phyloP scores from a whole-genome alignment of 2,329 filamentous ascomycete species.

The Microdochium trichocladiopsis region DNA sequence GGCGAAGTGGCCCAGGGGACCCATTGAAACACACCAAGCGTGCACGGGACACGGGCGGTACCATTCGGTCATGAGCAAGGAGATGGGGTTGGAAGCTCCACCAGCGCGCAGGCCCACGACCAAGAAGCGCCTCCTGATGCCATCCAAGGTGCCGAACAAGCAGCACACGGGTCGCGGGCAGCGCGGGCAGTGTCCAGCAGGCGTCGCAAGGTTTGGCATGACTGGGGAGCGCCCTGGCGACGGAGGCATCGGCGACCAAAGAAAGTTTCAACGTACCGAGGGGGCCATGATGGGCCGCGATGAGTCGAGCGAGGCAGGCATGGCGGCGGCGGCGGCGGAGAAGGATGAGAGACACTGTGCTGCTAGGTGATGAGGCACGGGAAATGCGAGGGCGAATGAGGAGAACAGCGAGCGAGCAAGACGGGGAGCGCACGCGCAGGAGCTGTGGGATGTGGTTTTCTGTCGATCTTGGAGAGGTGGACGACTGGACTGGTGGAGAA shows the following conservation, averaged over 20 bases:
- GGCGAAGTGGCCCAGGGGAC: neutral
- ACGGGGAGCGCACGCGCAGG: too few relatives aligned
- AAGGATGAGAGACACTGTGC: neutral
- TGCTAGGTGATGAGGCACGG: neutral
- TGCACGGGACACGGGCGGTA: neutral
- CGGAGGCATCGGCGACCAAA: conserved; percentile 4
- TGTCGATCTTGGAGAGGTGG: too few relatives aligned
- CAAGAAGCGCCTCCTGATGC: too few relatives aligned
- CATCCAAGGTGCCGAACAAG: neutral
- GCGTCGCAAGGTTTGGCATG: neutral
- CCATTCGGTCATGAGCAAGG: neutral
- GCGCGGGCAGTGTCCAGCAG: neutral
- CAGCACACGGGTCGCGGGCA: too few relatives aligned
- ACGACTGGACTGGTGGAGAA: too few relatives aligned
- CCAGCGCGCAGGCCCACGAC: too few relatives aligned
- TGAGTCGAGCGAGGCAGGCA: conserved; percentile 54
- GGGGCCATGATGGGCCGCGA: conserved; percentile 56
- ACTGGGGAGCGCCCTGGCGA: conserved; percentile 2
- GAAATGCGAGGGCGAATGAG: too few relatives aligned
- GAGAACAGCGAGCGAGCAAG: too few relatives aligned
- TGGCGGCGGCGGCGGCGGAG: conserved; percentile 17
- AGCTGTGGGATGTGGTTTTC: too few relatives aligned
- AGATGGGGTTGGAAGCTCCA: neutral
- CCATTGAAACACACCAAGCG: neutral
- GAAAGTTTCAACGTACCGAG: conserved; percentile 42